Evolutionary conservation across 805 yeast species (phyloP).

Genomic region (Wickerhamiella kurtzmanii): DNA sequence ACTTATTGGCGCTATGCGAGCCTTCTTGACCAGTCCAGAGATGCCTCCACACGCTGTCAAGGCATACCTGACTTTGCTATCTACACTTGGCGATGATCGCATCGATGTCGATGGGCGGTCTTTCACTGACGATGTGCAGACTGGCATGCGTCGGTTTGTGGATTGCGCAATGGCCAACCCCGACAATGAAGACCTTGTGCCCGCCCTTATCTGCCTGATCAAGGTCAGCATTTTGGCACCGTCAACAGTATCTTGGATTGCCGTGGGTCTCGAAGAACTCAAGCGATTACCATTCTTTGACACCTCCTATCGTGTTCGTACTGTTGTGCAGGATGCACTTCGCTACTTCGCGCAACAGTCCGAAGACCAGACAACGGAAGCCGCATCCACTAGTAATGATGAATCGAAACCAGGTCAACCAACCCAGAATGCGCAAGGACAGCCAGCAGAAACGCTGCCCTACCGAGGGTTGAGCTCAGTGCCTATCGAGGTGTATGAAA

Average conservation of each 20-base stretch:
- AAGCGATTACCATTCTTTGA: background rate
- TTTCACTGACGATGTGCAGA: background rate
- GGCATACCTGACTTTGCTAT: background rate
- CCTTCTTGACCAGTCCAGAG: background rate
- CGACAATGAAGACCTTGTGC: background rate
- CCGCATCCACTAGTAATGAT: background rate
- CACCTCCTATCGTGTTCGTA: conserved; percentile 4
- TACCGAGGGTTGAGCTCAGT: background rate
- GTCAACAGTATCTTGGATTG: background rate
- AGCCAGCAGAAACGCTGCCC: background rate
- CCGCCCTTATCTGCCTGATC: background rate
- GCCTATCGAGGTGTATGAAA: background rate
- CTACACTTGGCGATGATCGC: background rate
- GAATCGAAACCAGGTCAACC: too few species aligned
- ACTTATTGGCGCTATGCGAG: background rate
- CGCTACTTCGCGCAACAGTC: conserved; percentile 8
- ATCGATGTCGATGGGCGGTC: background rate
- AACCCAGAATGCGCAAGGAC: too few species aligned
- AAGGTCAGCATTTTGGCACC: background rate
- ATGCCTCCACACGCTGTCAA: background rate
- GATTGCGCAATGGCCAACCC: background rate
- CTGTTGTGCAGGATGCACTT: conserved; percentile 12
- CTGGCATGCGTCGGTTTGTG: background rate
- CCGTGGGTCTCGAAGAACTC: background rate
- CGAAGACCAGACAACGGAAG: background rate